These are phyloP conservation scores for Brettanomyces nanus DNA, from an alignment of 805 yeast species.

Conservation along the genomic window DNA sequence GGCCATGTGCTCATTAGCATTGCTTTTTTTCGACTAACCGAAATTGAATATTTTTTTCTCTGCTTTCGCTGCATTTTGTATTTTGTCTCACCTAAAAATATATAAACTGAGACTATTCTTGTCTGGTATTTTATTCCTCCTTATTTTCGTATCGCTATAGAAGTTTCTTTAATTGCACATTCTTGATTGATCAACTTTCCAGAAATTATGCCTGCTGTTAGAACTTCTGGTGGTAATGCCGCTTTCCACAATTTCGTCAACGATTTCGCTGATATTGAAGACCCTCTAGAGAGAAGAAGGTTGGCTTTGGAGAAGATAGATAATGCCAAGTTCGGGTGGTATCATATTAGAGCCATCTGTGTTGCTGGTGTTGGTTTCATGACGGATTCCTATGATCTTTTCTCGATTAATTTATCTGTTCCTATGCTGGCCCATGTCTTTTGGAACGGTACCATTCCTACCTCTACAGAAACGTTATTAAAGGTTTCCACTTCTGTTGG, in stretches of 20 bases:
- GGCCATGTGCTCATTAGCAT: no score
- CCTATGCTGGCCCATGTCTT: conserved; percentile 71
- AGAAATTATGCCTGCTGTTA: neutral
- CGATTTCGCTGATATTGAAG: conserved; percentile 74
- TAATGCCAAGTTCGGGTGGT: conserved; percentile 73
- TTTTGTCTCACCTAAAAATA: no score
- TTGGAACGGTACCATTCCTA: conserved; percentile 57
- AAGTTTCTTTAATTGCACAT: no score
- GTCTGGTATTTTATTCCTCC: no score
- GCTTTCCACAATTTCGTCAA: conserved; percentile 79
- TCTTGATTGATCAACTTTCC: no score
- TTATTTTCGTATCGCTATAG: no score
- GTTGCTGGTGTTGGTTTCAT: conserved; percentile 93
- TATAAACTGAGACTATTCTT: no score
- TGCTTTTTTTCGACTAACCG: no score
- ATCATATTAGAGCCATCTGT: conserved; percentile 70
- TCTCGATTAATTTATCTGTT: conserved; percentile 78
- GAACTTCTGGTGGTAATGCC: conserved; percentile 60
- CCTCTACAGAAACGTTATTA: conserved; percentile 65
- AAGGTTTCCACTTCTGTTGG: conserved; percentile 91
- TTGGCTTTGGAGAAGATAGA: conserved; percentile 79
- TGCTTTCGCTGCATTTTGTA: no score
- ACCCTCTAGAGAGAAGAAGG: conserved; percentile 82
- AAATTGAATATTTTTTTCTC: no score
- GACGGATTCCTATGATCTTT: conserved; percentile 89